A percentile compares a stretch with the other conserved stretches of the same genome.
These are phyloP conservation scores for Fraxinus albicans DNA, from an alignment of 305 asterid genomes.

Conservation along the genomic window DNA sequence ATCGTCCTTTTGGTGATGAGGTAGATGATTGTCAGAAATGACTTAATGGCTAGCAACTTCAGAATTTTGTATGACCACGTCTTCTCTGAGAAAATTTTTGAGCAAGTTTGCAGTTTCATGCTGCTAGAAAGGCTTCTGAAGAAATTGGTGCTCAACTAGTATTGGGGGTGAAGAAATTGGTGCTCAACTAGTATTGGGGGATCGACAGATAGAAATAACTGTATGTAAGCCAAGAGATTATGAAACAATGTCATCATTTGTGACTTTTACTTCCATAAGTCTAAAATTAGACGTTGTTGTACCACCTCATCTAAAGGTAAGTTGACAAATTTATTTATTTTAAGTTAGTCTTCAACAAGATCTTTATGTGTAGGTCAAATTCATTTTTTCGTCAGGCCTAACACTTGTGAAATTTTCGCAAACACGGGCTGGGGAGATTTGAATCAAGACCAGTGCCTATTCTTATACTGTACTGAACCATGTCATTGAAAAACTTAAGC, in stretches of 20 bases:
- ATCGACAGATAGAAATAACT: constrained; percentile 89
- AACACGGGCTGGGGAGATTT: not conserved
- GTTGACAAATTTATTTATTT: not conserved
- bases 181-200: constrained; percentile 87
- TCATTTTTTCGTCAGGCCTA: not conserved
- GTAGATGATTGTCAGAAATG: constrained; percentile 25
- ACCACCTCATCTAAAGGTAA: not conserved
- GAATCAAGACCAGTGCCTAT: not conserved
- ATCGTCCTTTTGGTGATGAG: constrained; percentile 87
- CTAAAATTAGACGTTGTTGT: not conserved
- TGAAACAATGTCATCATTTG: not conserved
- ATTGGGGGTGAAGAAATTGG: constrained; percentile 87
- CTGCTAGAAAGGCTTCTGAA: constrained; percentile 81
- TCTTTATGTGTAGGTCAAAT: not conserved
- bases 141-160: constrained; percentile 89
- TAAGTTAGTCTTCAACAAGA: not conserved
- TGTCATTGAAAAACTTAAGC: not conserved
- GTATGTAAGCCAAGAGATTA: constrained; percentile 33
- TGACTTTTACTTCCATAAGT: not conserved
- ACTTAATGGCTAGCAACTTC: not conserved
- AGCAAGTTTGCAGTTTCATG: constrained; percentile 63
- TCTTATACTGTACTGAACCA: not conserved
- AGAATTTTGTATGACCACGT: not conserved
- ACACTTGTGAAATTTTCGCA: not conserved
- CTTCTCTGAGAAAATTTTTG: not conserved